Evolutionary conservation across 805 yeast genomes (phyloP).

Genomic region (Debaryomyces prosopidis): DNA sequence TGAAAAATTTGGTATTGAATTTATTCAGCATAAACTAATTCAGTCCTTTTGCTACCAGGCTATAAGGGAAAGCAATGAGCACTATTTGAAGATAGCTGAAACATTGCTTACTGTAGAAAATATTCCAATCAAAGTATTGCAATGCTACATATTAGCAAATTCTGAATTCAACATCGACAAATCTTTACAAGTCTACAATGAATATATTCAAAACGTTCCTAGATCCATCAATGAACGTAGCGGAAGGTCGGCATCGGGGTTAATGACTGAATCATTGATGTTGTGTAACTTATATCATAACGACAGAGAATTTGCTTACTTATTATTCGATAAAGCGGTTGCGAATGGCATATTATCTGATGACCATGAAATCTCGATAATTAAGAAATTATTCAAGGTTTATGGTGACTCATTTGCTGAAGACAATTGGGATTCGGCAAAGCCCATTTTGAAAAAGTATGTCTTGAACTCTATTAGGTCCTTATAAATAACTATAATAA

Average conservation of each 20-base stretch:
- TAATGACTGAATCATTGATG: conserved; percentile 48
- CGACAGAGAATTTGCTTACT: conserved; percentile 56
- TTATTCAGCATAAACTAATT: conserved; percentile 41
- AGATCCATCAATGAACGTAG: conserved; percentile 24
- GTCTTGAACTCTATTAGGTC: conserved; percentile 11
- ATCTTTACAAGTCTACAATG: conserved; percentile 47
- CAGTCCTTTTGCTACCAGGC: conserved; percentile 43
- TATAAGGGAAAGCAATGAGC: conserved; percentile 27
- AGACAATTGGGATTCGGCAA: conserved; percentile 33
- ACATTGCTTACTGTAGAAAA: conserved; percentile 27
- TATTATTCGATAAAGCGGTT: conserved; percentile 49
- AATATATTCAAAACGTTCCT: conserved; percentile 40
- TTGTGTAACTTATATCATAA: conserved; percentile 41
- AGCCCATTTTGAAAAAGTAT: conserved; percentile 29
- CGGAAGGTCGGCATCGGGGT: conserved; percentile 42
- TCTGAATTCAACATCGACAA: conserved; percentile 38
- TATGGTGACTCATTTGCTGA: conserved; percentile 54
- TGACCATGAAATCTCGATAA: conserved; percentile 38
- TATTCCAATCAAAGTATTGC: conserved; percentile 33
- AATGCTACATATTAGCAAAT: conserved; percentile 42
- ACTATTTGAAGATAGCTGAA: conserved; percentile 38
- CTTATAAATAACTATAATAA: conserved; percentile 3
- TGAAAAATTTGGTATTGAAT: conserved; percentile 39
- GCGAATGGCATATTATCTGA: conserved; percentile 36
- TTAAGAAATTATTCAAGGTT: conserved; percentile 44